Base-by-base conservation (phyloP, 192 early-diverging fungal genomes). In the Ambispora gerdemannii region DNA sequence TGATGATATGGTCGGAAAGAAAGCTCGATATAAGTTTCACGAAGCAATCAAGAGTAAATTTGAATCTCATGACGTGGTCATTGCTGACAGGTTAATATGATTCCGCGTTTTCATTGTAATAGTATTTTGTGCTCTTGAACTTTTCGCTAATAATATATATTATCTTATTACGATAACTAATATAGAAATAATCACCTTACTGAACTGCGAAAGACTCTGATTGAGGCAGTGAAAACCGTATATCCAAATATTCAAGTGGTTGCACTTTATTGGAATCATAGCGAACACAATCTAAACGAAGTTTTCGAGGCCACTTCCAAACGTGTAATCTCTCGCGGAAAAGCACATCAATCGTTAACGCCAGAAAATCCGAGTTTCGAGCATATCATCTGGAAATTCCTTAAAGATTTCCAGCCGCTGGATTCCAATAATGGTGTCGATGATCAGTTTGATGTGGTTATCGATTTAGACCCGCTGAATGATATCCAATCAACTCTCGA, bases 331-430 rank as follows among this genome's bases (percentile, higher is more conserved):
- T 25, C 47, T 20, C 83, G 91, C 55, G 95, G 94, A 10, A 88
- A 92, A 36, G 83, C 88, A 61, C 95, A 97, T 70, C 92, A 94
- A 80, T 80, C 78, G 7, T 74, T 96, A 49, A 95, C 88, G 0
- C 92, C 95, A 0, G 61, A 76, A 13, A 78, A 82, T 6, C 81
- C 78, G 0, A 79, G 87, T 0, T 91, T 80, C 72, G 74, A 81
- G n/a, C 17, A 50, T 19, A 71, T 92, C 13, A 89, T 93, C 55
- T 70, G 78, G 17, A 56, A 25, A 27, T 91, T 92, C 73, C 65
- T 89, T 2, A 38, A 50, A 3, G 35, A 50, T 1, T 81, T 91
- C 53, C 65, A 82, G 30, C 81, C 86, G 13, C 31, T 91, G 0
- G 83, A 93, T 63, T 73, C 76, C 2, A 78, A 82, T 28, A 63